Conservation (phyloP, 1,284 basidiomycete species). For the Lignosus rhinocerotis region DNA sequence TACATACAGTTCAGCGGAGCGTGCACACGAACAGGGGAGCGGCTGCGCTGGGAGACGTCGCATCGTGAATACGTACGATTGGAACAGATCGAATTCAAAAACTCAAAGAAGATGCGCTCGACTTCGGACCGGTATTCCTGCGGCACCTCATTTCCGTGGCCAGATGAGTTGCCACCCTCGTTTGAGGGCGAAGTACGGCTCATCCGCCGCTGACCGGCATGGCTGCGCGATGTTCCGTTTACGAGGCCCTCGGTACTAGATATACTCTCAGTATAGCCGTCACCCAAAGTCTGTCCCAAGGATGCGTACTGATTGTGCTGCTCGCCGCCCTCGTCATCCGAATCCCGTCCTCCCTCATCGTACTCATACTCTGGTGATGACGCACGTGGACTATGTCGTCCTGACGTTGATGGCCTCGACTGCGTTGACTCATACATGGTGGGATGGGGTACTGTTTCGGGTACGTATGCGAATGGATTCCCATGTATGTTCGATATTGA, state of each 20-base stretch:
- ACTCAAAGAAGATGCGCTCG: constrained; percentile 91
- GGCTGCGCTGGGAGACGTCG: background rate
- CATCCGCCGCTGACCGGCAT: constrained; percentile 29
- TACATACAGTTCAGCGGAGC: constrained; percentile 16
- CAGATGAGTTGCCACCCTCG: constrained; percentile 27
- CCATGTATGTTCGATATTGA: constrained; percentile 52
- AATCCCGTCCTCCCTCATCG: constrained; percentile 43
- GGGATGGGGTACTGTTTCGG: constrained; percentile 29
- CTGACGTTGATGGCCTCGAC: constrained; percentile 36
- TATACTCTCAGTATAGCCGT: constrained; percentile 20
- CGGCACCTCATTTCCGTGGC: constrained; percentile 67
- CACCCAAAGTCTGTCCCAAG: constrained; percentile 11
- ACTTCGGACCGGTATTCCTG: constrained; percentile 81
- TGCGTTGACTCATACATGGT: constrained; percentile 28
- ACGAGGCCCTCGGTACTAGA: constrained; percentile 24
- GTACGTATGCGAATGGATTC: constrained; percentile 47
- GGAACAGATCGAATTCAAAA: constrained; percentile 87
- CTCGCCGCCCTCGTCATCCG: constrained; percentile 36
- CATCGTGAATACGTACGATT: constrained; percentile 63
- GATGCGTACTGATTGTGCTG: constrained; percentile 26
- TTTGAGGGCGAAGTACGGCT: constrained; percentile 34
- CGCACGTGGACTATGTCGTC: constrained; percentile 29
- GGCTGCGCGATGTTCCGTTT: constrained; percentile 28
- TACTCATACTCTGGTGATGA: constrained; percentile 40
- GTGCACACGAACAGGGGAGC: constrained; percentile 1